Evolutionary conservation across 495 filamentous ascomycete species (phyloP).

Genomic region (Neurospora africana): DNA sequence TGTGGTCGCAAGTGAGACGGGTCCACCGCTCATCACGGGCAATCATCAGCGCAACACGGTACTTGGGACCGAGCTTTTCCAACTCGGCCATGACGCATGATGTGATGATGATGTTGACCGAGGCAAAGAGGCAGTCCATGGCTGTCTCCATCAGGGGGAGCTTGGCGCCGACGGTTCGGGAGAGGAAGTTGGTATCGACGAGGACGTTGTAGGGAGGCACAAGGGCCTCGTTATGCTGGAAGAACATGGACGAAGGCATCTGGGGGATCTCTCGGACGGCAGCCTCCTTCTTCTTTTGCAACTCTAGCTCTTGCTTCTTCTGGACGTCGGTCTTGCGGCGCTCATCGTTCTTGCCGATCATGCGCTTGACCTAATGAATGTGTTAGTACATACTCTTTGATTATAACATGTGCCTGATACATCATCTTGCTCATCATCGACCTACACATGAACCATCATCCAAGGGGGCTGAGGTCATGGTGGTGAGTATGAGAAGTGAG

Average conservation of each 20-base stretch:
- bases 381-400: constrained; percentile 6
- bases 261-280: constrained; percentile 63
- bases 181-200: constrained; percentile 85
- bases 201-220: constrained; percentile 43
- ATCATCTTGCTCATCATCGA: not conserved
- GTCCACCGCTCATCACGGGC: constrained; percentile 90
- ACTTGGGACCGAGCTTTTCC: constrained; percentile 84
- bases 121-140: constrained; percentile 70
- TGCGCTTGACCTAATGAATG: constrained; percentile 43
- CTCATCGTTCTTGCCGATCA: constrained; percentile 52
- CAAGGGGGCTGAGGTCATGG: not conserved
- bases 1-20: constrained; percentile 74
- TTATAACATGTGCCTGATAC: not conserved
- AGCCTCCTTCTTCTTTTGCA: constrained; percentile 48
- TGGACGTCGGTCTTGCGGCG: constrained; percentile 49
- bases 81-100: constrained; percentile 63
- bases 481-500: not conserved
- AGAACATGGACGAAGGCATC: constrained; percentile 83
- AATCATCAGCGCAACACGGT: constrained; percentile 69
- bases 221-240: constrained; percentile 84
- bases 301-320: constrained; percentile 38
- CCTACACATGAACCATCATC: not conserved
- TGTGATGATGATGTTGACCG: constrained; percentile 59
- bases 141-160: constrained; percentile 66
- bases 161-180: constrained; percentile 82